Base-by-base conservation (phyloP, 352 stramenopile genomes). In the Phytopythium kandeliae region DNA sequence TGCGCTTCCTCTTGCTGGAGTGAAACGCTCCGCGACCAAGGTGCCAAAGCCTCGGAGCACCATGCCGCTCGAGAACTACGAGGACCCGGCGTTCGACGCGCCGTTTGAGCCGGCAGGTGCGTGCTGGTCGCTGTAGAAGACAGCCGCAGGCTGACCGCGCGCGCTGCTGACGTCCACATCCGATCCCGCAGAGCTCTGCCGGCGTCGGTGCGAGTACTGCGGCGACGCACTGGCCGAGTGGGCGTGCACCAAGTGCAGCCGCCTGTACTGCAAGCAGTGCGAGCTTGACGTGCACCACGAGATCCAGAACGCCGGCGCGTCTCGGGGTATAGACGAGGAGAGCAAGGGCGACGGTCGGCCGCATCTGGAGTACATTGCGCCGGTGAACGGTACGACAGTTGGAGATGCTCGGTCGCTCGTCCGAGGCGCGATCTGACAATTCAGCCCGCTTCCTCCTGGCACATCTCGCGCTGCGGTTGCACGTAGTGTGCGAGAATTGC, bases 401-500 rank as follows among this genome's bases (percentile, higher is more conserved):
- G 36, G 17, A 1, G 3, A 10, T 6, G 5, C 16, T 15, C 10
- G 7, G 6, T 15, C 17, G 8, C n/a, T 13, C 7, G 8, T 11
- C 8, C 36, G 36, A 1, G 7, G 17, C 36, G 36, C 6, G n/a
- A 25, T 3, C 36, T 47, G 22, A 21, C 12, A 13, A 2, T 9
- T 2, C 16, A 7, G 11, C 30, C 7, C 13, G 24, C 21, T 1
- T 30, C 3, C 2, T 25, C 28, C 4, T 31, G 4, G 28, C 9
- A 9, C 28, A 21, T 33, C 5, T 15, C 1, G 28, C 40, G 28
- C 17, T 30, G 40, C 16, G 12, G 24, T 5, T n/a, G 22, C 4
- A 8, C 22, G 8, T 33, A 90, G 78, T 64, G 28, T 90, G 78
- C 36, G 65, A 85, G 22, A 63, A 65, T 9, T 90, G 78, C 42